Evolutionary conservation across 306 rosid species (phyloP).

Genomic region (Pyrus communis): DNA sequence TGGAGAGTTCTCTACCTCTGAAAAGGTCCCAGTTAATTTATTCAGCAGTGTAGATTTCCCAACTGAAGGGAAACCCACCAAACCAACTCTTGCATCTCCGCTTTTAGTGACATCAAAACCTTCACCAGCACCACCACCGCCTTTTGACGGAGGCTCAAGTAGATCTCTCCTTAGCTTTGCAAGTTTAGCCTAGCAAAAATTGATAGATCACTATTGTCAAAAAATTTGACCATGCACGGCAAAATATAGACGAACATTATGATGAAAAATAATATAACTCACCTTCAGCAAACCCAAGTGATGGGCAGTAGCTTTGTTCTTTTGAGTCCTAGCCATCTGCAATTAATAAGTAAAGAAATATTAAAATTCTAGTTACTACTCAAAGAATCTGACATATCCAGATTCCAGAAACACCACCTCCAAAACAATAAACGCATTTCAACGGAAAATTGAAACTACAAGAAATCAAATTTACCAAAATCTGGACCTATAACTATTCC

Average conservation of each 20-base stretch:
- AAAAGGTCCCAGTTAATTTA: conserved; percentile 95
- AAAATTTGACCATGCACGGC: not conserved
- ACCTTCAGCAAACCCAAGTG: conserved; percentile 98
- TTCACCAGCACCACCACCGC: conserved; percentile 95
- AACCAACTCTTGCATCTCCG: conserved; percentile 98
- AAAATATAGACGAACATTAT: not conserved
- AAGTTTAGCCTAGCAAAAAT: conserved; percentile 77
- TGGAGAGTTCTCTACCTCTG: conserved; percentile 56
- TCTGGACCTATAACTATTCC: not conserved
- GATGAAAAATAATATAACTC: not conserved
- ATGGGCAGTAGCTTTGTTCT: conserved; percentile 99
- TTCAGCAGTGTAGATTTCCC: conserved; percentile 93
- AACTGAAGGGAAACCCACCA: conserved; percentile 97
- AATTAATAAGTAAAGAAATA: conserved; percentile 6
- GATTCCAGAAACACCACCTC: not conserved
- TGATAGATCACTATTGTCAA: conserved; percentile 10
- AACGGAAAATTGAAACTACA: not conserved
- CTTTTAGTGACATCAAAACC: conserved; percentile 99
- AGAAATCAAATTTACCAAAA: not conserved
- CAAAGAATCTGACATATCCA: not conserved
- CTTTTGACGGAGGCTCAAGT: conserved; percentile 78
- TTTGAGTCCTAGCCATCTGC: conserved; percentile 98
- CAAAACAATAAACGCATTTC: not conserved
- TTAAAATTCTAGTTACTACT: not conserved
- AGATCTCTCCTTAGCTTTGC: conserved; percentile 94